Evolutionary conservation across 495 filamentous ascomycete species (phyloP).

Genomic region (Hyaloscypha hepaticicola): DNA sequence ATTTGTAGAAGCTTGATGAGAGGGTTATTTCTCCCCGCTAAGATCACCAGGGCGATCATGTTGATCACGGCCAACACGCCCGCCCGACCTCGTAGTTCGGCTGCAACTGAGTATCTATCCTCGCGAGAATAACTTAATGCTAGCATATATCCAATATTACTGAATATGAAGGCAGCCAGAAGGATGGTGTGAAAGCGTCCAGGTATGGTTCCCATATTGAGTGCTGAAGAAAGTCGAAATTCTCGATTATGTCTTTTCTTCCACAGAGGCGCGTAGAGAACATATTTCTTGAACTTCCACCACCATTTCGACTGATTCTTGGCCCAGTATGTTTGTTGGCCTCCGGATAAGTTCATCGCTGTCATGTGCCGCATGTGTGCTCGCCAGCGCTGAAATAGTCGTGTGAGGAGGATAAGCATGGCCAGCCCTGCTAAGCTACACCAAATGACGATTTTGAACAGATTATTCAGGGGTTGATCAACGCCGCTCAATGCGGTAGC

Average conservation of each 20-base stretch:
- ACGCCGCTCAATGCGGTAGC: slow-evolving; percentile 50
- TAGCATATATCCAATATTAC: slow-evolving; percentile 65
- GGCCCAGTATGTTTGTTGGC: slow-evolving; percentile 50
- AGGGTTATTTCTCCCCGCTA: slow-evolving; percentile 91
- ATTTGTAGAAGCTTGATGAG: slow-evolving; percentile 79
- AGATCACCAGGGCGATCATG: slow-evolving; percentile 78
- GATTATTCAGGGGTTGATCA: slow-evolving; percentile 46
- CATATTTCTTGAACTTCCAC: slow-evolving; percentile 66
- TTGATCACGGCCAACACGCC: slow-evolving; percentile 76
- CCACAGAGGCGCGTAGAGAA: slow-evolving; percentile 84
- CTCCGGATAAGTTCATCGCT: slow-evolving; percentile 45
- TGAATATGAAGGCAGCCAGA: slow-evolving; percentile 60
- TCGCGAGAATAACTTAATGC: slow-evolving; percentile 54
- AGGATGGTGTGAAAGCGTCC: slow-evolving; percentile 78
- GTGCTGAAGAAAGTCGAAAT: slow-evolving; percentile 69
- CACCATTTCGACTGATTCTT: slow-evolving; percentile 47
- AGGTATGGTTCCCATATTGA: slow-evolving; percentile 85
- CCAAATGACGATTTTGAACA: slow-evolving; percentile 49
- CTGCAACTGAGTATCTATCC: slow-evolving; percentile 52
- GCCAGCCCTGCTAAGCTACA: slow-evolving; percentile 48
- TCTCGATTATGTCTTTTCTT: slow-evolving; percentile 83
- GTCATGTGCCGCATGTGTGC: slow-evolving; percentile 47
- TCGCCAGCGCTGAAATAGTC: slow-evolving; percentile 44
- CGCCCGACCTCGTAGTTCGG: slow-evolving; percentile 69
- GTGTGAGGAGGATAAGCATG: slow-evolving; percentile 43